Percentiles rank a stretch among this genome's conserved stretches.
These are phyloP conservation scores for Epichloe coenophiala DNA, from an alignment of 2,329 filamentous ascomycete genomes.

Conservation along the genomic window DNA sequence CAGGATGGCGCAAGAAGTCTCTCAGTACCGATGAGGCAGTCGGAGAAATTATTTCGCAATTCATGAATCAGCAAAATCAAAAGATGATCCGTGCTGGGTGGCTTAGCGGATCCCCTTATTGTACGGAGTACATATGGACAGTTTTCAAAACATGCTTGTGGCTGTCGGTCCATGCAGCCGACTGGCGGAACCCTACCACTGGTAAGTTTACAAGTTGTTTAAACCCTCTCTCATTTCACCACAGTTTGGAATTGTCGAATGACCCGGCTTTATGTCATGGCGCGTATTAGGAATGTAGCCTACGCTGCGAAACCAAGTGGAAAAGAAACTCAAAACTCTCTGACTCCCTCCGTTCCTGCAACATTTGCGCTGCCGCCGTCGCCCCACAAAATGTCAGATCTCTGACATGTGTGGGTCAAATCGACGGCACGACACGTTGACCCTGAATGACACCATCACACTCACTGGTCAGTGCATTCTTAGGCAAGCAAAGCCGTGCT, in stretches of 20 bases:
- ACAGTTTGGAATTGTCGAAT: too few relatives aligned
- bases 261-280: too few relatives aligned
- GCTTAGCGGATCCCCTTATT: constrained; percentile 2
- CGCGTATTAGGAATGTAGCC: background rate
- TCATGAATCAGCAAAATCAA: constrained; percentile 5
- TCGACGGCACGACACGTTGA: constrained; percentile 5
- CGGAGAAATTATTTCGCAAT: constrained; percentile 9
- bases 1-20: background rate
- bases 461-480: background rate
- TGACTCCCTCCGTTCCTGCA: background rate
- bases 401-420: constrained; percentile 1
- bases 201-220: too few relatives aligned
- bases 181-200: background rate
- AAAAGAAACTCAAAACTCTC: background rate
- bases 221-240: too few relatives aligned
- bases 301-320: background rate
- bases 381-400: background rate
- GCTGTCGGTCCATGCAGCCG: background rate
- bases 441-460: constrained; percentile 9
- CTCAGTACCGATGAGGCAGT: constrained; percentile 6
- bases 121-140: background rate
- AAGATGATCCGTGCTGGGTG: constrained; percentile 2
- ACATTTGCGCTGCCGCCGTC: too few relatives aligned
- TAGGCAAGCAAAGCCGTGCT: background rate
- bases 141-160: background rate